Percentiles rank a stretch among this genome's conserved stretches.
Conservation (phyloP, 2,329 filamentous ascomycete species). For the Corinectria fuckeliana region DNA sequence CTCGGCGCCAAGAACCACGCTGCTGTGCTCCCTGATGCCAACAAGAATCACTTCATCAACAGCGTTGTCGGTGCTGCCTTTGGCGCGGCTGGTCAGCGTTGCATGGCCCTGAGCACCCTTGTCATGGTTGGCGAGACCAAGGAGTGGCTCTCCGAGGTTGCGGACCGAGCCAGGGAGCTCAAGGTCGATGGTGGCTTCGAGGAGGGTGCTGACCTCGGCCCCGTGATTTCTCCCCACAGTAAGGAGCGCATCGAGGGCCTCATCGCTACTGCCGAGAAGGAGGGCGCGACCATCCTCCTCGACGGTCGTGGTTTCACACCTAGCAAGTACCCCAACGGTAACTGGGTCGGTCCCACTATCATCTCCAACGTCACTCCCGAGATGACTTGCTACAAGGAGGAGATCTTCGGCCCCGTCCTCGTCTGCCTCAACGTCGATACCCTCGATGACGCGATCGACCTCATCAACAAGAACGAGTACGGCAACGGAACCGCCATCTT, state of each 20-base stretch:
- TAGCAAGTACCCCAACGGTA: slow-evolving; percentile 81
- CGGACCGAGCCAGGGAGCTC: slow-evolving; percentile 75
- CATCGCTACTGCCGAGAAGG: slow-evolving; percentile 77
- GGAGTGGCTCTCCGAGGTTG: slow-evolving; percentile 80
- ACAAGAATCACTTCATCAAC: slow-evolving; percentile 90
- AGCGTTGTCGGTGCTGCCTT: slow-evolving; percentile 85
- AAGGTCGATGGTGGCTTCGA: slow-evolving; percentile 84
- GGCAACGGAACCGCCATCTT: slow-evolving; percentile 89
- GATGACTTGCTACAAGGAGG: slow-evolving; percentile 85
- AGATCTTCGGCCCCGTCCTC: slow-evolving; percentile 86
- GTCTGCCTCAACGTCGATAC: slow-evolving; percentile 81
- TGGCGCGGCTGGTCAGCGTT: slow-evolving; percentile 83
- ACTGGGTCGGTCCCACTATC: slow-evolving; percentile 85
- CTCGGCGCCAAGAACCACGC: slow-evolving; percentile 90
- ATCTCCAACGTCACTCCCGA: slow-evolving; percentile 80
- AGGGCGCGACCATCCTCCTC: slow-evolving; percentile 82
- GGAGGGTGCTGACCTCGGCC: slow-evolving; percentile 78
- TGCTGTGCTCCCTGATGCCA: slow-evolving; percentile 82
- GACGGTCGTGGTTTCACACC: slow-evolving; percentile 79
- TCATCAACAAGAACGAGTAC: slow-evolving; percentile 88
- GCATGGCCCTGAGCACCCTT: slow-evolving; percentile 84
- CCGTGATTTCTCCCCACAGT: slow-evolving; percentile 80
- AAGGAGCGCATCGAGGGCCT: slow-evolving; percentile 79
- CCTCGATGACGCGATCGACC: slow-evolving; percentile 78
- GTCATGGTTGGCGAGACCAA: slow-evolving; percentile 87